A percentile compares a stretch with the other conserved stretches of the same genome.
These are phyloP conservation scores for Mucor lusitanicus DNA, from an alignment of 371 early-diverging fungal species.

Conservation along the genomic window DNA sequence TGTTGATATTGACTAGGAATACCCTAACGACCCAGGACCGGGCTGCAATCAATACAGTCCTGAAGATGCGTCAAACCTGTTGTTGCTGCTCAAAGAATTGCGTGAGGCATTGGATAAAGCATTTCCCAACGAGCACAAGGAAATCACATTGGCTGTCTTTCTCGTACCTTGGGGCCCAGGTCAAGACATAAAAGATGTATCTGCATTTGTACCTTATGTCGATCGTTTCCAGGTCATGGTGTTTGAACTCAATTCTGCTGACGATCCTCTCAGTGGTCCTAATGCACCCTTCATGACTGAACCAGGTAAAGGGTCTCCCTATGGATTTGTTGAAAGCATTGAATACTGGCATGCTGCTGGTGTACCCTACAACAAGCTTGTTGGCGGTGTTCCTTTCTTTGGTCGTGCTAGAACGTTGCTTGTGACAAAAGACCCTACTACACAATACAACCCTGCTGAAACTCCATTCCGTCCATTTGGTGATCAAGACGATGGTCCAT, in stretches of 20 bases:
- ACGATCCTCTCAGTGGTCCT: slow-evolving; percentile 57
- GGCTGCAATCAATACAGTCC: slow-evolving; percentile 53
- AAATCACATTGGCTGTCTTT: slow-evolving; percentile 68
- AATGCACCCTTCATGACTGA: slow-evolving; percentile 61
- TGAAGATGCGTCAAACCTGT: slow-evolving; percentile 45
- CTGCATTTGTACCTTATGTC: slow-evolving; percentile 56
- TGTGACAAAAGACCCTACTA: background rate
- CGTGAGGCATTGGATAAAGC: slow-evolving; percentile 55
- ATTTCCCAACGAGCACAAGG: slow-evolving; percentile 47
- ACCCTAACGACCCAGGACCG: slow-evolving; percentile 54
- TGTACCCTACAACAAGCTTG: slow-evolving; percentile 58
- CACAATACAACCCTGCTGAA: slow-evolving; percentile 10
- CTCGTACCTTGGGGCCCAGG: slow-evolving; percentile 57
- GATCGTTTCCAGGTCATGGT: slow-evolving; percentile 67
- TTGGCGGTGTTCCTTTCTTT: slow-evolving; percentile 59
- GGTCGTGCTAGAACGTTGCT: slow-evolving; percentile 42
- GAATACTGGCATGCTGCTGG: slow-evolving; percentile 57
- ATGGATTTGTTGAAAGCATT: slow-evolving; percentile 51
- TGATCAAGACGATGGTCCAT: slow-evolving; percentile 52
- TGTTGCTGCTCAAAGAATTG: slow-evolving; percentile 61
- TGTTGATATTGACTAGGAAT: slow-evolving; percentile 48
- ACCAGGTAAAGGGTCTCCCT: slow-evolving; percentile 35
- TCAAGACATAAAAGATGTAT: slow-evolving; percentile 53
- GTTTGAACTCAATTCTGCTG: slow-evolving; percentile 45
- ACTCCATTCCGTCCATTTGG: slow-evolving; percentile 36